These are phyloP conservation scores for Curvularia spicifera DNA, from an alignment of 2,329 filamentous ascomycete species.

Conservation along the genomic window DNA sequence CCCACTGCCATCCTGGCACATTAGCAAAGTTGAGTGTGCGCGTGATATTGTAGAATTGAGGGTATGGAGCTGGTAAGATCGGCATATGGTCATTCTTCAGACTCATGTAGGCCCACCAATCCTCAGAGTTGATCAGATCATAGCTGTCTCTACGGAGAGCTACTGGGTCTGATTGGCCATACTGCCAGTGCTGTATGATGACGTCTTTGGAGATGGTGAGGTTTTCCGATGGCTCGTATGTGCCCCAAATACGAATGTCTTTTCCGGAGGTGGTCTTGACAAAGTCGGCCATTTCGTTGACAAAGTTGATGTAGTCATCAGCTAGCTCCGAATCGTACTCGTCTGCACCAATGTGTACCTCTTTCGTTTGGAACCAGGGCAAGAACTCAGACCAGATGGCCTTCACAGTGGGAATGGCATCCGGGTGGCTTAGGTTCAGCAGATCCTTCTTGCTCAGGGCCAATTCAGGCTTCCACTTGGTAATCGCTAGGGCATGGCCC, in stretches of 20 bases:
- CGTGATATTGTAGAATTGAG: constrained; percentile 56
- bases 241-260: constrained; percentile 50
- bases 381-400: constrained; percentile 49
- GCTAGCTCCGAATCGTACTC: constrained; percentile 46
- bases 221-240: constrained; percentile 52
- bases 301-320: constrained; percentile 49
- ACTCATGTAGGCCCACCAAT: constrained; percentile 63
- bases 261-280: constrained; percentile 42
- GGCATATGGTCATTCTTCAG: constrained; percentile 61
- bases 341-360: constrained; percentile 49
- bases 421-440: constrained; percentile 46
- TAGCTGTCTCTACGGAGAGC: constrained; percentile 50
- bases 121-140: constrained; percentile 55
- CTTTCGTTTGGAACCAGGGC: constrained; percentile 49
- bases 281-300: constrained; percentile 46
- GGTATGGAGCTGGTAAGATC: constrained; percentile 55
- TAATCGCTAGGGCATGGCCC: constrained; percentile 47
- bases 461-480: constrained; percentile 50
- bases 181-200: constrained; percentile 58
- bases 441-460: constrained; percentile 47
- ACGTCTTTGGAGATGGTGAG: constrained; percentile 51
- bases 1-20: constrained; percentile 54
- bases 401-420: constrained; percentile 47
- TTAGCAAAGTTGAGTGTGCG: constrained; percentile 56
- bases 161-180: constrained; percentile 56